Evolutionary conservation across 2,329 filamentous ascomycete genomes (phyloP).

Genomic region (Colletotrichum australisinense): DNA sequence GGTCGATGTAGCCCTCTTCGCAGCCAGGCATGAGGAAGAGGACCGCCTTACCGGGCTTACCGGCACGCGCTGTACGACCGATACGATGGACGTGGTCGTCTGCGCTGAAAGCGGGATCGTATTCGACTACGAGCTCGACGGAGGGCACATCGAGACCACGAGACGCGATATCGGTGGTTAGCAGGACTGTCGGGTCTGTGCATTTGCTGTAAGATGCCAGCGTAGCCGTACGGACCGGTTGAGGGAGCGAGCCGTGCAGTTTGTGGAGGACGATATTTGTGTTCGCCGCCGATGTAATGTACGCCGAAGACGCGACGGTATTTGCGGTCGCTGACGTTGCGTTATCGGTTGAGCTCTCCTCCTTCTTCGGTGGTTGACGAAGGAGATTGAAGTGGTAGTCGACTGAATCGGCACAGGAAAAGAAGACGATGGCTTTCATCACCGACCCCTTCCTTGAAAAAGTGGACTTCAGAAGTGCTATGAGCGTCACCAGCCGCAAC

Average conservation of each 20-base stretch:
- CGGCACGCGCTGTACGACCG: slow-evolving; percentile 93
- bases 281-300: slow-evolving; percentile 81
- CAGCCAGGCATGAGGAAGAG: slow-evolving; percentile 92
- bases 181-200: slow-evolving; percentile 81
- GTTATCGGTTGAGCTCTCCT: slow-evolving; percentile 34
- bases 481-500: slow-evolving; percentile 87
- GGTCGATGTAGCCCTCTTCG: slow-evolving; percentile 89
- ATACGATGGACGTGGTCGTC: slow-evolving; percentile 96
- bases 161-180: slow-evolving; percentile 96
- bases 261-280: slow-evolving; percentile 80
- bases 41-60: slow-evolving; percentile 85
- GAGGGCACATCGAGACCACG: slow-evolving; percentile 95
- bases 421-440: slow-evolving; percentile 97
- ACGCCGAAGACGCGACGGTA: slow-evolving; percentile 76
- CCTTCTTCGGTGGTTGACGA: slow-evolving; percentile 50
- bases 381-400: slow-evolving; percentile 96
- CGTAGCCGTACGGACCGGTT: slow-evolving; percentile 88
- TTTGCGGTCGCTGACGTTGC: slow-evolving; percentile 52
- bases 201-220: slow-evolving; percentile 82
- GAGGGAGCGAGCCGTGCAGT: slow-evolving; percentile 91
- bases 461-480: slow-evolving; percentile 84
- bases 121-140: slow-evolving; percentile 94
- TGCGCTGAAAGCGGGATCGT: slow-evolving; percentile 93
- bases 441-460: slow-evolving; percentile 91
- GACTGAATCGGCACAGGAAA: slow-evolving; percentile 96